Evolutionary conservation across 352 stramenopile genomes (phyloP).

Genomic region (Heterotrichella gracilis): DNA sequence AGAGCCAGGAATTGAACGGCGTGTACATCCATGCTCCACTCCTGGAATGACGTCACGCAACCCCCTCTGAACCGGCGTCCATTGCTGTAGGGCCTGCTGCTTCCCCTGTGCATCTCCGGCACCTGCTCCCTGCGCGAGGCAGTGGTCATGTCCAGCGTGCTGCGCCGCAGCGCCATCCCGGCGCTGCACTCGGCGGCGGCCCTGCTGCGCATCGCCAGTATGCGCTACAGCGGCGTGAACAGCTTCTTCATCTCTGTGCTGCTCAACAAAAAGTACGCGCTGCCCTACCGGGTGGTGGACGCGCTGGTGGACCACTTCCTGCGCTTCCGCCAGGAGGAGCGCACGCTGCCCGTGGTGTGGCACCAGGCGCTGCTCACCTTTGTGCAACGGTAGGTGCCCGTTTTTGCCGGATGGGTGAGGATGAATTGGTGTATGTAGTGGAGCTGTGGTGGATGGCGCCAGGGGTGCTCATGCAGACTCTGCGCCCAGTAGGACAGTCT

Average conservation of each 20-base stretch:
- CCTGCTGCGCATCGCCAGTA: conserved; percentile 78
- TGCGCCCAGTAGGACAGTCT: no score
- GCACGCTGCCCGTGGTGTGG: conserved; percentile 76
- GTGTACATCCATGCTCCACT: no score
- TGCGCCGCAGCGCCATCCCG: conserved; percentile 87
- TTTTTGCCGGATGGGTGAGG: no score
- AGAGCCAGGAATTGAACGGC: no score
- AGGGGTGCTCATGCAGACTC: no score
- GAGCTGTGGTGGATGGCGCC: no score
- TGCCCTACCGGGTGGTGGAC: conserved; percentile 73
- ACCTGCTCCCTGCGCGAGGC: conserved; percentile 83
- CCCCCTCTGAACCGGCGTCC: no score
- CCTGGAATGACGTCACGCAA: no score
- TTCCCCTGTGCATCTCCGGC: conserved; percentile 54
- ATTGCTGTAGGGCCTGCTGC: no score
- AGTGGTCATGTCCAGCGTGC: conserved; percentile 72
- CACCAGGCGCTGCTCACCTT: conserved; percentile 87
- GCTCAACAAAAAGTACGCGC: conserved; percentile 98
- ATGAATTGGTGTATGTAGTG: no score
- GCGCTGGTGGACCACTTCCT: conserved; percentile 77
- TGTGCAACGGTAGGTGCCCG: conserved; percentile 85
- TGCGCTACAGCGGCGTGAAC: conserved; percentile 74
- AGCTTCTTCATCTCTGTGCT: conserved; percentile 91
- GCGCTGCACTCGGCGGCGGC: conserved; percentile 89
- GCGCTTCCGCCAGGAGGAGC: conserved; percentile 44